Evolutionary conservation across 257 asterid species (phyloP).

Genomic region (Przewalskia tangutica): DNA sequence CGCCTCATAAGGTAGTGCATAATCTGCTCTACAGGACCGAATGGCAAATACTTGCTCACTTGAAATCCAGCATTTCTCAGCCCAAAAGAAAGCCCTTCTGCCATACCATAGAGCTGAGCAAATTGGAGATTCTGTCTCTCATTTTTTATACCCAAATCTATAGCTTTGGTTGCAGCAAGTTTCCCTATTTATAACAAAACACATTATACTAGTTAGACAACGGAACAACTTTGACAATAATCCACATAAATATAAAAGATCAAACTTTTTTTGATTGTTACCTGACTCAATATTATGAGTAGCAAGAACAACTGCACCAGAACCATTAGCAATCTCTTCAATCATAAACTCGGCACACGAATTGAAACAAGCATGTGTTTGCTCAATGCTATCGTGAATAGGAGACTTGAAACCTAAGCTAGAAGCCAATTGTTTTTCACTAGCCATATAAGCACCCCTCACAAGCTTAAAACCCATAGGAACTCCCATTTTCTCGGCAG

Average conservation of each 20-base stretch:
- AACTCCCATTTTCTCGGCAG: conserved; percentile 47
- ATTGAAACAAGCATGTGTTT: conserved; percentile 53
- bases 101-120: conserved; percentile 92
- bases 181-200: conserved; percentile 27
- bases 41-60: conserved; percentile 78
- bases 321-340: conserved; percentile 41
- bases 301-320: conserved; percentile 67
- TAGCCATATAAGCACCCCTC: conserved; percentile 72
- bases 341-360: conserved; percentile 57
- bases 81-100: conserved; percentile 61
- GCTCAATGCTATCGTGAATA: conserved; percentile 35
- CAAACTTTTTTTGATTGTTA: background rate
- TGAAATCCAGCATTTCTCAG: conserved; percentile 60
- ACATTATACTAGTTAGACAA: background rate
- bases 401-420: conserved; percentile 42
- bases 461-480: conserved; percentile 73
- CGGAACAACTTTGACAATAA: background rate
- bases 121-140: conserved; percentile 43
- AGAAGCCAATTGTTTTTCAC: conserved; percentile 37
- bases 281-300: conserved; percentile 85
- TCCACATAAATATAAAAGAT: no score
- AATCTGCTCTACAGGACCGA: conserved; percentile 77
- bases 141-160: conserved; percentile 39
- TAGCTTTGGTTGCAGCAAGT: conserved; percentile 57
- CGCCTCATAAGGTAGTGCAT: conserved; percentile 82